Conservation (phyloP, 257 asterid species). For the Przewalskia tangutica region DNA sequence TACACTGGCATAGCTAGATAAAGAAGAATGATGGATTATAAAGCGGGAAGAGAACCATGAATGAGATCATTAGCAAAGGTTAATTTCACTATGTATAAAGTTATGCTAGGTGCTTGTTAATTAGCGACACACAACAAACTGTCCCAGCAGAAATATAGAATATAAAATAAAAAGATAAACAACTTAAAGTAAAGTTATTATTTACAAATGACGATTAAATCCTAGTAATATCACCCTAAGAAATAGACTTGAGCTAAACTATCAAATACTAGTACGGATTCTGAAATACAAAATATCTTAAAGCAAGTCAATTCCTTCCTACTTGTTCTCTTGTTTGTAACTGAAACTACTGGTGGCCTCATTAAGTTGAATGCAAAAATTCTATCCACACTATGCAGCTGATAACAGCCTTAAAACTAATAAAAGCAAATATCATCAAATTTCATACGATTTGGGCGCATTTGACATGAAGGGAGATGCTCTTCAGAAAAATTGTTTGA, state of each 20-base stretch:
- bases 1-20: not conserved
- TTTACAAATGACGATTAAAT: not conserved
- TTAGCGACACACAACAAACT: not conserved
- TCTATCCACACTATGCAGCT: not conserved
- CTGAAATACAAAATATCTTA: not conserved
- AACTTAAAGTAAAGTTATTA: not conserved
- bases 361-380: too few species aligned
- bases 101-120: not conserved
- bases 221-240: not conserved
- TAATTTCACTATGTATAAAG: not conserved
- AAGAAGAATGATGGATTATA: not conserved
- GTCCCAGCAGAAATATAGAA: not conserved
- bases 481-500: too few species aligned
- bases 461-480: not conserved
- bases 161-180: not conserved
- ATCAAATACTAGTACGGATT: not conserved
- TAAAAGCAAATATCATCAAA: not conserved
- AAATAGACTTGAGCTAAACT: not conserved
- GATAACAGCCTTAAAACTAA: not conserved
- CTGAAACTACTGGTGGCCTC: too few species aligned
- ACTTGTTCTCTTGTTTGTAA: too few species aligned
- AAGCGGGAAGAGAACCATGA: not conserved
- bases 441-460: not conserved
- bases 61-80: not conserved
- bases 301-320: not conserved